phyloP scores from a whole-genome alignment of 2,329 filamentous ascomycete genomes.

The Decorospora gaudefroyi region DNA sequence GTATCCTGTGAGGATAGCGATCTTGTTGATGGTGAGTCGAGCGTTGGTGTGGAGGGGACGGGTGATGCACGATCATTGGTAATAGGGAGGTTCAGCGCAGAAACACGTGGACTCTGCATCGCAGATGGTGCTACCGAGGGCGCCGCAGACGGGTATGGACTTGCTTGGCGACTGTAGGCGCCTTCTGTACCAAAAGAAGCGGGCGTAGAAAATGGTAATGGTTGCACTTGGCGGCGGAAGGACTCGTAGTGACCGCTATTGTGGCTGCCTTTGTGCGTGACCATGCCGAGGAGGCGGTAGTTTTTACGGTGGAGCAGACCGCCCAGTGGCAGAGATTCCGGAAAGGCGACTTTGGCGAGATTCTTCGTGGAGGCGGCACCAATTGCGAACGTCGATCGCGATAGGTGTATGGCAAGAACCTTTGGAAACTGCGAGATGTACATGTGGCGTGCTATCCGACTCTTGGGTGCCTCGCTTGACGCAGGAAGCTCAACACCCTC shows the following conservation, averaged over 20 bases:
- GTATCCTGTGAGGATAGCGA: constrained; percentile 46
- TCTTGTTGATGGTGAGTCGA: constrained; percentile 39
- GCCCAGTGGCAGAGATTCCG: constrained; percentile 81
- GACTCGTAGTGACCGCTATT: constrained; percentile 97
- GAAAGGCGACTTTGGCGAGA: constrained; percentile 89
- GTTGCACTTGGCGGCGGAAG: constrained; percentile 82
- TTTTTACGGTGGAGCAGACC: constrained; percentile 75
- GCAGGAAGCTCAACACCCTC: constrained; percentile 76
- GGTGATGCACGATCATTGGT: constrained; percentile 35
- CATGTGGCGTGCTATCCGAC: constrained; percentile 84
- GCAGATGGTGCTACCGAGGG: constrained; percentile 45
- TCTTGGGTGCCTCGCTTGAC: constrained; percentile 72
- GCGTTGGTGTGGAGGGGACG: constrained; percentile 26
- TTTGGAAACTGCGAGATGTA: constrained; percentile 87
- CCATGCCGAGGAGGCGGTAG: constrained; percentile 83
- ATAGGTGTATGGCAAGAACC: constrained; percentile 88
- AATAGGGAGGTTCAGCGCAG: constrained; percentile 35
- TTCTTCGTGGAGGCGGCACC: constrained; percentile 84
- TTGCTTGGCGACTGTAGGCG: constrained; percentile 67
- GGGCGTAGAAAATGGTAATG: constrained; percentile 79
- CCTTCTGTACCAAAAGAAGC: constrained; percentile 76
- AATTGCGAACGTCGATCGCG: constrained; percentile 85
- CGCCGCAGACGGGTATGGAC: constrained; percentile 52
- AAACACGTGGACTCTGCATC: constrained; percentile 55
- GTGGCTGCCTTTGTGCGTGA: constrained; percentile 94